Evolutionary conservation across 2,329 filamentous ascomycete species (phyloP).

Genomic region (Ceratocystis ficicola): DNA sequence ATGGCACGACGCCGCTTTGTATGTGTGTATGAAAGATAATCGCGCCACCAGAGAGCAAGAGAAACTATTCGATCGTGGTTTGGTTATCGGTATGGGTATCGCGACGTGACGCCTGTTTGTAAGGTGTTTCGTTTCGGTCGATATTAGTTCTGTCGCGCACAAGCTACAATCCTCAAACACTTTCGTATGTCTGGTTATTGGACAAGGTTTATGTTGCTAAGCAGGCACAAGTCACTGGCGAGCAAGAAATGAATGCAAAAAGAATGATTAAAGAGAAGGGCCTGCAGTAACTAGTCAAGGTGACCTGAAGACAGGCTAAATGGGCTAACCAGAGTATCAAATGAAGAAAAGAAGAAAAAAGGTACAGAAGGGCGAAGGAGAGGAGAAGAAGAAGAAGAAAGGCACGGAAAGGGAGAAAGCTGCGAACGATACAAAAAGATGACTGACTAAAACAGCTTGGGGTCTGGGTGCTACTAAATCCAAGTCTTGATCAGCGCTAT

Average conservation of each 20-base stretch:
- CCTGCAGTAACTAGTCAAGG: neutral
- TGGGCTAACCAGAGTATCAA: neutral
- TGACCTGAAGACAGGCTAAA: neutral
- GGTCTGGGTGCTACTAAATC: neutral
- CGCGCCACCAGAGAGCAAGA: neutral
- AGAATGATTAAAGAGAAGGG: neutral
- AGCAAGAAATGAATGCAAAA: constrained; percentile 7
- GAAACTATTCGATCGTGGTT: neutral
- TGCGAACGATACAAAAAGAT: neutral
- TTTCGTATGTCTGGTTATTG: neutral
- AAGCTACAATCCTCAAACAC: neutral
- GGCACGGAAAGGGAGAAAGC: neutral
- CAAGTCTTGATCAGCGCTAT: neutral
- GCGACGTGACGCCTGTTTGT: neutral
- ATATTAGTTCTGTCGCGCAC: neutral
- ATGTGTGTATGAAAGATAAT: neutral
- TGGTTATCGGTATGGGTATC: neutral
- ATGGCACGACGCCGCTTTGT: neutral
- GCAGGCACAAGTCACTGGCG: neutral
- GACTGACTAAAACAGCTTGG: neutral
- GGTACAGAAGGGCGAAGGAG: neutral
- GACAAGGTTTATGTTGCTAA: neutral
- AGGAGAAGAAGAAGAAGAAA: neutral
- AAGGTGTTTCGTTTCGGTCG: neutral
- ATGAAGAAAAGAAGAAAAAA: neutral